Evolutionary conservation across 257 asterid species (phyloP), one percentile per base, ranked within the genome.

Genomic region (Leonotis leonurus): DNA sequence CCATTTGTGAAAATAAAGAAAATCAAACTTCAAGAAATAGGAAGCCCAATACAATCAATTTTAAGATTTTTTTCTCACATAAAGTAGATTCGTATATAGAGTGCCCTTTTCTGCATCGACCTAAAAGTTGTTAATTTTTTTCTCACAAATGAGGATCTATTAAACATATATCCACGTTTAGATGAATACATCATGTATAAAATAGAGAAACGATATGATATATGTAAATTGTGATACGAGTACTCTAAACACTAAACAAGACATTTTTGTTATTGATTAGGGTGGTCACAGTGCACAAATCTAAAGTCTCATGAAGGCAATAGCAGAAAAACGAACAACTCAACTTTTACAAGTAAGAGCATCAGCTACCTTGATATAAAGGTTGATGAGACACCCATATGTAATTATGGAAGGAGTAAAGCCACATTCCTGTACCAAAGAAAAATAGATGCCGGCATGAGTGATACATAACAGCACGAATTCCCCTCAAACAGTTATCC

Each of bases 331-430:
- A 71, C 62, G 41, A 41, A 32, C 46, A 60, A 25, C 2, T 46
- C 49, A 67, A 33, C 13, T 24, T 21, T 7, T 37, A 65, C 58
- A 30, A 61, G 46, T 26, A 55, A 53, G 61, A n/a, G 40, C 45
- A 48, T 16, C 26, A 55, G 72, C 37, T 80, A 92, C 98, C 98
- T 93, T 93, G 69, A 78, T 81, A 75, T 85, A 83, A 53, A 87
- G 88, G 78, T 93, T 93, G 63, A 93, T 85, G 74, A 89, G 95
- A 58, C 99, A 93, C 67, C 99, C 99, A 56, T 83, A 89, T 67
- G 90, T 93, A 79, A 89, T 52, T 46, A 93, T 73, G 17, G 96
- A 83, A 74, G 99, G 96, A 36, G 82, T 70, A 75, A 83, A 83
- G 67, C 99, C 97, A 54, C 97, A 85, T 77, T 93, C 97, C 99